Conservation (phyloP, 1,139 yeast genomes). For the Suhomyces panamericanus region DNA sequence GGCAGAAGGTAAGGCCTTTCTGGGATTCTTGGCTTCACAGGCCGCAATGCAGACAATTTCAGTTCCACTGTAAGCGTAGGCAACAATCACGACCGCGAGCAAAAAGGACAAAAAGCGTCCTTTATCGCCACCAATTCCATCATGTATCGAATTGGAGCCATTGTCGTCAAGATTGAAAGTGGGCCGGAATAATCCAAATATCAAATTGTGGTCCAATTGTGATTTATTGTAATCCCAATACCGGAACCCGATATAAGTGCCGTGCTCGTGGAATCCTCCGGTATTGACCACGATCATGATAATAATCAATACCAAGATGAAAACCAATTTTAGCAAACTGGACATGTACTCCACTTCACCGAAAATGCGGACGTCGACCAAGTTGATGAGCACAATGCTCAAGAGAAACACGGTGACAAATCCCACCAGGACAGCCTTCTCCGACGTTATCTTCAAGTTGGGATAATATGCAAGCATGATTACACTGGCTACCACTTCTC, state of each 20-base stretch:
- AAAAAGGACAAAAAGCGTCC: conserved; percentile 69
- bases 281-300: conserved; percentile 63
- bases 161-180: conserved; percentile 58
- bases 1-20: conserved; percentile 76
- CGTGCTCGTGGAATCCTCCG: conserved; percentile 47
- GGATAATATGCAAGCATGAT: conserved; percentile 71
- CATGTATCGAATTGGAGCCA: conserved; percentile 43
- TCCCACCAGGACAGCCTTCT: conserved; percentile 55
- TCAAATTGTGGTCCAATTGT: conserved; percentile 46
- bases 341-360: conserved; percentile 74
- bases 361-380: conserved; percentile 67
- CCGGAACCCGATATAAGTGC: conserved; percentile 55
- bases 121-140: conserved; percentile 60
- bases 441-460: conserved; percentile 47
- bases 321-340: conserved; percentile 58
- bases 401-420: conserved; percentile 63
- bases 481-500: conserved; percentile 79
- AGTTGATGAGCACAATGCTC: conserved; percentile 51
- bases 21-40: conserved; percentile 80
- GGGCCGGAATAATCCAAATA: conserved; percentile 75
- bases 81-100: conserved; percentile 62
- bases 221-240: conserved; percentile 63
- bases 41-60: conserved; percentile 85
- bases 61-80: conserved; percentile 77
- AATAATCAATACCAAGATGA: conserved; percentile 57